These are phyloP conservation scores for Colletotrichum paranaense DNA, from an alignment of 2,329 filamentous ascomycete genomes.

Conservation along the genomic window DNA sequence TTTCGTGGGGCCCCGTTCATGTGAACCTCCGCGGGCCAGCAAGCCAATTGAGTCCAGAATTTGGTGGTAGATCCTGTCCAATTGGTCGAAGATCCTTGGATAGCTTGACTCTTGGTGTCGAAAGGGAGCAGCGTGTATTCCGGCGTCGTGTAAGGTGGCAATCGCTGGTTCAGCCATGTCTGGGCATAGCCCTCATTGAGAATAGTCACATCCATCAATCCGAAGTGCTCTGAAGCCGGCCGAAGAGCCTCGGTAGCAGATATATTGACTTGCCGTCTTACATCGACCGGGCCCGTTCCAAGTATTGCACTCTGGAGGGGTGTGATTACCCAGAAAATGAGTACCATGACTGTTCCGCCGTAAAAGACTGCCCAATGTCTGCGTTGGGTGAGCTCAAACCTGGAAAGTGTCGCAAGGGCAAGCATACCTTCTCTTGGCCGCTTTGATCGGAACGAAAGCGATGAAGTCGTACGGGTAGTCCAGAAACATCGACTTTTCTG, in stretches of 20 bases:
- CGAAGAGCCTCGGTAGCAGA: conserved; percentile 18
- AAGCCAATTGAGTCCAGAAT: conserved; percentile 50
- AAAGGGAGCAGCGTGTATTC: conserved; percentile 59
- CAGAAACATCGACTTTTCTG: conserved; percentile 59
- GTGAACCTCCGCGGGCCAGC: conserved; percentile 46
- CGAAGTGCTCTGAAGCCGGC: conserved; percentile 39
- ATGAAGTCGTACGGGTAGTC: conserved; percentile 62
- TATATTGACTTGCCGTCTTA: conserved; percentile 13
- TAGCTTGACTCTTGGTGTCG: not conserved
- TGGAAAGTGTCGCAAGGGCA: no score
- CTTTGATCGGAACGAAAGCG: conserved; percentile 44
- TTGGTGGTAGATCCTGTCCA: conserved; percentile 44
- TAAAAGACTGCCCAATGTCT: conserved; percentile 67
- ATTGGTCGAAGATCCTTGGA: conserved; percentile 34
- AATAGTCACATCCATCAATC: conserved; percentile 46
- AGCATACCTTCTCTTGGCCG: conserved; percentile 46
- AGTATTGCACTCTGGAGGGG: conserved; percentile 68
- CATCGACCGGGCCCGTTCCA: conserved; percentile 47
- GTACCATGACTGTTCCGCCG: conserved; percentile 57
- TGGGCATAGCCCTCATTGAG: conserved; percentile 58
- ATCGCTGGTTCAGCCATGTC: conserved; percentile 55
- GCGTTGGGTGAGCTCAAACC: not conserved
- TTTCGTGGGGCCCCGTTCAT: not conserved
- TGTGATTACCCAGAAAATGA: conserved; percentile 66
- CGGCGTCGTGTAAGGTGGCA: conserved; percentile 55